phyloP scores from a whole-genome alignment of 2,329 filamentous ascomycete species.

The Botryosphaeria dothidea region DNA sequence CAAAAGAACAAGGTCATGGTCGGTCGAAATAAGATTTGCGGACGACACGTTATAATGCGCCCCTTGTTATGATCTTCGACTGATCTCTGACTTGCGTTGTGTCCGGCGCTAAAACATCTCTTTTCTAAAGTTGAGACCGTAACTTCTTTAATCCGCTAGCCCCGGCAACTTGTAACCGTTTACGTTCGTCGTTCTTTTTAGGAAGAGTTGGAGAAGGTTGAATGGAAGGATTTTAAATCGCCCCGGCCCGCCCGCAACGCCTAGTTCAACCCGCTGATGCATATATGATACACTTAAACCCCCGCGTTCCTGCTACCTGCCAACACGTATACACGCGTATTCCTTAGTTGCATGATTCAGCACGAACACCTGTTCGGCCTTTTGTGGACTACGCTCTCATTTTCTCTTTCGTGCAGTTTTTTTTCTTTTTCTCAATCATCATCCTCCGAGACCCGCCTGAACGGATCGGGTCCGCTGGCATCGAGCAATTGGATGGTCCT shows the following conservation, averaged over 20 bases:
- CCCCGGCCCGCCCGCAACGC: neutral
- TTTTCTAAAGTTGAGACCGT: neutral
- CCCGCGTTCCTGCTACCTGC: neutral
- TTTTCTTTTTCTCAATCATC: neutral
- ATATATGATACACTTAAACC: constrained; percentile 9
- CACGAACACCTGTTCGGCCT: neutral
- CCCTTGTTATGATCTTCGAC: neutral
- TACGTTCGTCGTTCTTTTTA: neutral
- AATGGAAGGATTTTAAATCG: neutral
- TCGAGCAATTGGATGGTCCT: constrained; percentile 75
- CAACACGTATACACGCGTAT: neutral
- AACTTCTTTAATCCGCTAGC: too few relatives aligned
- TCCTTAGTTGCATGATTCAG: neutral
- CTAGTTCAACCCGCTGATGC: constrained; percentile 5
- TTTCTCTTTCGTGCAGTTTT: neutral
- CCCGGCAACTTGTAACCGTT: neutral
- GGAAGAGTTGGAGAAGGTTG: constrained; percentile 3
- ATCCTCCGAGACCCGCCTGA: constrained; percentile 39
- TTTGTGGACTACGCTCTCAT: neutral
- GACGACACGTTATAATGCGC: neutral
- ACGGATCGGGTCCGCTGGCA: constrained; percentile 63
- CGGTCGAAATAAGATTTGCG: constrained; percentile 6
- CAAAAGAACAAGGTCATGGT: neutral
- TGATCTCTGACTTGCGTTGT: neutral
- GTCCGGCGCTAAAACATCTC: constrained; percentile 1